These are phyloP conservation scores for Colletotrichum navitas DNA, from an alignment of 2,329 filamentous ascomycete species.

Conservation along the genomic window DNA sequence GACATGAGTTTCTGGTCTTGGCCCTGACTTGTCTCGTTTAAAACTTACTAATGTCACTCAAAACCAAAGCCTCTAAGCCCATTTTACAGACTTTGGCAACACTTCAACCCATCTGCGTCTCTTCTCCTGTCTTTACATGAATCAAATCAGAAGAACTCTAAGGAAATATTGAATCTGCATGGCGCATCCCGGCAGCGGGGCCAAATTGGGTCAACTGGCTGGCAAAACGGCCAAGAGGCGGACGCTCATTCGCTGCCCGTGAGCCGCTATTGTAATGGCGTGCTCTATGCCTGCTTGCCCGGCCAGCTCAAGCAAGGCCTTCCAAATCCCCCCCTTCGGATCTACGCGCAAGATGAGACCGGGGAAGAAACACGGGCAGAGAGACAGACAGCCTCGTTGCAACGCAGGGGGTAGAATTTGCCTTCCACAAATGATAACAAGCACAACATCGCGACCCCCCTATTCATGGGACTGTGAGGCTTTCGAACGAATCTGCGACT, in stretches of 20 bases:
- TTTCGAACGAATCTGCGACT: neutral
- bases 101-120: neutral
- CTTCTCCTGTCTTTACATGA: neutral
- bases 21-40: neutral
- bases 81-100: neutral
- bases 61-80: neutral
- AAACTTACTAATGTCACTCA: neutral
- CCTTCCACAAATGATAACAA: neutral
- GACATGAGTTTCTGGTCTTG: constrained; percentile 8
- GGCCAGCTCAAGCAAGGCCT: neutral
- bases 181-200: constrained; percentile 33
- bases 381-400: constrained; percentile 17
- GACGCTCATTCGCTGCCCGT: constrained; percentile 30
- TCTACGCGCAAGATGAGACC: constrained; percentile 4
- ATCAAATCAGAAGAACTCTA: neutral
- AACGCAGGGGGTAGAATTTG: neutral
- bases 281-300: constrained; percentile 33
- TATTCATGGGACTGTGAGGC: neutral
- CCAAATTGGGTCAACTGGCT: constrained; percentile 19
- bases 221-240: constrained; percentile 12
- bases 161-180: constrained; percentile 24
- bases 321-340: neutral
- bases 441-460: neutral
- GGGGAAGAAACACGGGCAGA: neutral
- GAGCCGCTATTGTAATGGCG: constrained; percentile 17